Base-by-base conservation (phyloP, 129 eudicot species). In the Tagetes patula region DNA sequence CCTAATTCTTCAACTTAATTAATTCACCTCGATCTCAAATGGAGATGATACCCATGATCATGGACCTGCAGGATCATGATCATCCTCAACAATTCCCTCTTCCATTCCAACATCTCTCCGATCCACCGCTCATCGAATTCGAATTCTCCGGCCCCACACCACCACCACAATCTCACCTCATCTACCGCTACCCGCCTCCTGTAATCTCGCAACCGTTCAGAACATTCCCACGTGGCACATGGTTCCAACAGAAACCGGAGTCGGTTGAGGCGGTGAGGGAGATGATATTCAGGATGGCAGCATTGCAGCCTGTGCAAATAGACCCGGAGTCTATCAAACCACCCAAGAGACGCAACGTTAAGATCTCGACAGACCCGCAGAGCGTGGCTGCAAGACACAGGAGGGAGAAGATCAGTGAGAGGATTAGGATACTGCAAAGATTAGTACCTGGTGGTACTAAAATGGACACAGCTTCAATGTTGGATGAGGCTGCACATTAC, bases 401-500 rank as follows among this genome's bases (percentile, higher is more conserved):
- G 75, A 76, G 91, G 75, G 91, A 84, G 80, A 75, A 76, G 77
- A 87, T 87, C 42, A 87, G 91, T 41, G 86, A 87, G 77, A 69
- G 82, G 81, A 87, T 87, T 0, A 71, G 98, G 65, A 93, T 93
- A 60, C 79, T 93, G 47, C 98, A 93, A 60, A 79, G 96, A 58
- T 86, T 93, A 8, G 98, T 93, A 10, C 98, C 98, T 0, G 98
- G 98, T 0, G 98, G 98, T 2, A 93, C 92, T 0, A 93, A 93
- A 74, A 87, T 93, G 98, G 98, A 93, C 78, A 89, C 98, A 1
- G 98, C 98, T 1, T 89, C 98, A 5, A 93, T 93, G 98, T 81
- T 93, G 39, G 98, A 93, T 54, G 98, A 93, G 77, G 98, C 98
- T 62, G 82, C 88, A 46, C 91, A 95, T 76, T 93, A 93, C 63